A percentile compares a stretch with the other conserved stretches of the same genome.
Evolutionary conservation across 495 filamentous ascomycete genomes (phyloP).

Genomic region (Neurospora sp.): DNA sequence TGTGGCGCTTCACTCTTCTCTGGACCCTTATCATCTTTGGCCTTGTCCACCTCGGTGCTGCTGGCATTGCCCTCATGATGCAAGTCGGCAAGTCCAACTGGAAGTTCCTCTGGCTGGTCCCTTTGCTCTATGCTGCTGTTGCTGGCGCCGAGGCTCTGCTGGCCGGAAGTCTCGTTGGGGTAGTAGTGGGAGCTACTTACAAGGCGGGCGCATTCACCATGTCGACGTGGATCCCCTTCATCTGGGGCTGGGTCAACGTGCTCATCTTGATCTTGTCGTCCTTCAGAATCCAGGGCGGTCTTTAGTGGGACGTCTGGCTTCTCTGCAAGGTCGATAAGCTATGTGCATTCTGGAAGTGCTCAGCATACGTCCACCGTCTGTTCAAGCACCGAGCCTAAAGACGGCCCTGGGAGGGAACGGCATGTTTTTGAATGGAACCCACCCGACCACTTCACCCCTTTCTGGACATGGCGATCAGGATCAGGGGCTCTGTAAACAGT

Average conservation of each 20-base stretch:
- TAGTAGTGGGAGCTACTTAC: constrained; percentile 80
- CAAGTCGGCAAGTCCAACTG: constrained; percentile 53
- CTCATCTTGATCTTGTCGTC: constrained; percentile 85
- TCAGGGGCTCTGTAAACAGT: not conserved
- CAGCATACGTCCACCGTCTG: not conserved
- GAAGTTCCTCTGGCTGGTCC: constrained; percentile 68
- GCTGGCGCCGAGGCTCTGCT: constrained; percentile 74
- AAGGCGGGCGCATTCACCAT: constrained; percentile 80
- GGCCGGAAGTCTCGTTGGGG: constrained; percentile 80
- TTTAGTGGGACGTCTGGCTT: constrained; percentile 39
- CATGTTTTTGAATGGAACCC: not conserved
- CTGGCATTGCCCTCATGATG: constrained; percentile 62
- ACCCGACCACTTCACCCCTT: not conserved
- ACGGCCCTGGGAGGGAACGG: no score
- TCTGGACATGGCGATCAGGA: not conserved
- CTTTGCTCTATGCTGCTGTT: constrained; percentile 61
- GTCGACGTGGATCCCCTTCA: constrained; percentile 95
- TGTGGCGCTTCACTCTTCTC: constrained; percentile 84
- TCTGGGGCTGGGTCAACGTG: constrained; percentile 88
- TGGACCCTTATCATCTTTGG: constrained; percentile 75
- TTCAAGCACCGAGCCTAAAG: constrained; percentile 45
- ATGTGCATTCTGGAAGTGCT: not conserved
- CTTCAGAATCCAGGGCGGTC: constrained; percentile 89
- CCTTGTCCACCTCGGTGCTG: constrained; percentile 58
- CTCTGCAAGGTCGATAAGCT: not conserved